These are phyloP conservation scores for Tetracladium maxilliforme DNA, from an alignment of 2,329 filamentous ascomycete species.

Conservation along the genomic window DNA sequence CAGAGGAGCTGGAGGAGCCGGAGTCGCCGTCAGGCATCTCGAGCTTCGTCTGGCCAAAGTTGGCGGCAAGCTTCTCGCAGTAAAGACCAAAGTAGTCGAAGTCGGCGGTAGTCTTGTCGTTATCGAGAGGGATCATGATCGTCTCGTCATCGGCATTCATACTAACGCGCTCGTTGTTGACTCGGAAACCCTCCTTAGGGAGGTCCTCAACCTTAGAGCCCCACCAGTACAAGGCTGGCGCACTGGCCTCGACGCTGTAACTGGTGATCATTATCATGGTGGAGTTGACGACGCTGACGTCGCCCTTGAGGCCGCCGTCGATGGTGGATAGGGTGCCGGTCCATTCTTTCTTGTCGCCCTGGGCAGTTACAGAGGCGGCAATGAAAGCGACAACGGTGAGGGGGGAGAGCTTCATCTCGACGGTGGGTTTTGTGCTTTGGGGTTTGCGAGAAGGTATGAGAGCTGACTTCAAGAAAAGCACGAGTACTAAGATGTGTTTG, in stretches of 20 bases:
- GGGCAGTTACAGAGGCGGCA: no score
- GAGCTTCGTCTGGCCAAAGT: conserved; percentile 10
- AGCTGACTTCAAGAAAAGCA: background rate
- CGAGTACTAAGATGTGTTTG: background rate
- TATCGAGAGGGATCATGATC: conserved; percentile 10
- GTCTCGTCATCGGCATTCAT: conserved; percentile 5
- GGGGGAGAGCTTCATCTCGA: no score
- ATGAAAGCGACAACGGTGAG: no score
- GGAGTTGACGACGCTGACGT: conserved; percentile 9
- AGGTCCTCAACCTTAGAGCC: conserved; percentile 7
- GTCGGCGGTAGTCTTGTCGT: conserved; percentile 9
- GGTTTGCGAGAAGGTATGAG: no score
- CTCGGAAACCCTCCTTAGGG: conserved; percentile 11
- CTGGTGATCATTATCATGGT: conserved; percentile 7
- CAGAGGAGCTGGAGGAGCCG: background rate
- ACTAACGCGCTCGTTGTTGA: conserved; percentile 10
- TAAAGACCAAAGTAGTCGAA: conserved; percentile 10
- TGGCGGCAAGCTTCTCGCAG: conserved; percentile 10
- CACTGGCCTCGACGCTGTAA: conserved; percentile 12
- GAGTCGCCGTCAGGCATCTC: background rate
- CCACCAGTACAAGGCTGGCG: conserved; percentile 15
- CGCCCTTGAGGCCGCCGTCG: conserved; percentile 12
- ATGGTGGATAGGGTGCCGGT: conserved; percentile 7
- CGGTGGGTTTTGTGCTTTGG: no score
- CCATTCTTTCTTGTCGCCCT: conserved; percentile 5